Percentiles rank a stretch among this genome's conserved stretches.
phyloP scores from a whole-genome alignment of 345 rosid species.

The Hibiscus tridactylites region DNA sequence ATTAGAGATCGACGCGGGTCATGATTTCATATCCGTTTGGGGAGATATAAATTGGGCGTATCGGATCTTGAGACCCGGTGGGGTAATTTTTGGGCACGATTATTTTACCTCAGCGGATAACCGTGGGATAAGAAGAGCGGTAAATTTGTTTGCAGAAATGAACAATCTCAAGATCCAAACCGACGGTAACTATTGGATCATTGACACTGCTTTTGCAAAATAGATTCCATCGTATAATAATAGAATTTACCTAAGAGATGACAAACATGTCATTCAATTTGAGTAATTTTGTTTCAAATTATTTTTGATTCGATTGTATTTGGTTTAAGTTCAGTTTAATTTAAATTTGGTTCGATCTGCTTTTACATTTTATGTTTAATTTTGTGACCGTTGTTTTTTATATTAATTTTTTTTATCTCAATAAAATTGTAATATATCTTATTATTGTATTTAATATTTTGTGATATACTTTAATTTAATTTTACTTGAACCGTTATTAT shows the following conservation, averaged over 20 bases:
- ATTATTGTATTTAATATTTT: no score
- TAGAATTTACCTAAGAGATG: neutral
- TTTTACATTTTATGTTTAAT: no score
- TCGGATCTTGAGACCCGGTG: conserved; percentile 54
- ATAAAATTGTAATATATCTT: no score
- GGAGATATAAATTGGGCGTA: conserved; percentile 62
- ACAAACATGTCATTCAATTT: no score
- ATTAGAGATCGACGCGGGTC: conserved; percentile 65
- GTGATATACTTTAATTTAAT: no score
- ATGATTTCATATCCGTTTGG: conserved; percentile 69
- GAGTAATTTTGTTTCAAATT: no score
- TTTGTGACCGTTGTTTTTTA: no score
- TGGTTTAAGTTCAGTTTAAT: no score
- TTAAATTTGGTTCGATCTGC: no score
- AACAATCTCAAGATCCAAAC: conserved; percentile 40
- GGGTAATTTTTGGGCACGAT: conserved; percentile 61
- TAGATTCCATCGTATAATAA: neutral
- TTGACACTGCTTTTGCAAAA: conserved; percentile 20
- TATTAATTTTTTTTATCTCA: no score
- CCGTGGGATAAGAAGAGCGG: conserved; percentile 62
- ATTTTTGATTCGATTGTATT: no score
- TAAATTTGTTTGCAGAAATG: conserved; percentile 45
- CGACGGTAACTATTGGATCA: conserved; percentile 69
- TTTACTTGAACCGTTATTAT: no score
- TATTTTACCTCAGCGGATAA: conserved; percentile 53